phyloP scores from a whole-genome alignment of 2,329 filamentous ascomycete genomes.

The Massarina eburnea region DNA sequence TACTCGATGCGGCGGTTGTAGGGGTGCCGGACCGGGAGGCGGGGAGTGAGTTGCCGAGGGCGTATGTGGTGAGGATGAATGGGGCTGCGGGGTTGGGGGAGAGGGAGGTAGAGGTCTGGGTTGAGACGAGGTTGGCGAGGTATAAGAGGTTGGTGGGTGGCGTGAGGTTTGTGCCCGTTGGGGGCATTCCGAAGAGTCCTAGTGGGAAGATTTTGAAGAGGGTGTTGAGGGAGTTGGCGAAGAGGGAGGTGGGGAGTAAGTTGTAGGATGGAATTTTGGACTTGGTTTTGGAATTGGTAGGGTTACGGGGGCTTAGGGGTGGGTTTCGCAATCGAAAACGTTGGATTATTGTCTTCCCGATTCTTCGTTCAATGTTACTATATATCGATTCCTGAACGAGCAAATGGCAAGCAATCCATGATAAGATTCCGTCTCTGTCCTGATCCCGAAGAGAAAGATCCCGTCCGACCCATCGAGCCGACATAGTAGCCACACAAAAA shows the following conservation, averaged over 20 bases:
- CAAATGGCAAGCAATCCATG: no score
- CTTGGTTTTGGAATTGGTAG: no score
- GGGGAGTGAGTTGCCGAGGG: conserved; percentile 11
- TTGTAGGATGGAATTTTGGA: no score
- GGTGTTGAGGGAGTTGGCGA: conserved; percentile 27
- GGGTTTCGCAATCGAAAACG: no score
- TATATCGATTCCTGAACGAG: no score
- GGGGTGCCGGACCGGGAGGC: conserved; percentile 41
- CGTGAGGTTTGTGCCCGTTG: conserved; percentile 8
- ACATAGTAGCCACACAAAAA: no score
- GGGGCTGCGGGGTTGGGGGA: conserved; percentile 1
- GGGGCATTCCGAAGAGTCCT: not conserved
- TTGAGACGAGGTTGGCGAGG: conserved; percentile 33
- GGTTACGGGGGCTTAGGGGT: no score
- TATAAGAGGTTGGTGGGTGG: not conserved
- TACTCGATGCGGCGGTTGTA: conserved; percentile 38
- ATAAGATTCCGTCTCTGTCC: no score
- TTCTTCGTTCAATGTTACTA: no score
- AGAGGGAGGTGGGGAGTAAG: conserved; percentile 9
- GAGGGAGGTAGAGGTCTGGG: conserved; percentile 28
- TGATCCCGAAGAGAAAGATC: no score
- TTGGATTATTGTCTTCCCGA: no score
- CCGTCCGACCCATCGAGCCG: no score
- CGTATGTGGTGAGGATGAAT: conserved; percentile 43
- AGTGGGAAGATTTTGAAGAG: conserved; percentile 21